These are phyloP conservation scores for Aspergillus terreus DNA, from an alignment of 2,329 filamentous ascomycete genomes.

Conservation along the genomic window DNA sequence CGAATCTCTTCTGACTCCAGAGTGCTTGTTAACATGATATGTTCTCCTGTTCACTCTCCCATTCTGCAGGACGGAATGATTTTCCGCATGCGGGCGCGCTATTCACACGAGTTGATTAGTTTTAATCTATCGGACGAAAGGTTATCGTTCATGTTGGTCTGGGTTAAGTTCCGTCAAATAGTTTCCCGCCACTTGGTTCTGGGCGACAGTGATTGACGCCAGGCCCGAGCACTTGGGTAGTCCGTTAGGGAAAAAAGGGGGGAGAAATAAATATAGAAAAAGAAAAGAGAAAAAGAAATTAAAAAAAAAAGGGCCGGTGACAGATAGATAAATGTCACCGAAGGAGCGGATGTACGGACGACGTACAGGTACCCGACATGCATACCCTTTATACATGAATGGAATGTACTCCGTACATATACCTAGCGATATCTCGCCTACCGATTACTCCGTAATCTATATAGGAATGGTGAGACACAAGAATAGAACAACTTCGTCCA, in stretches of 20 bases:
- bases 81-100: not conserved
- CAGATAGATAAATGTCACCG: not conserved
- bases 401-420: not conserved
- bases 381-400: not conserved
- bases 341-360: not conserved
- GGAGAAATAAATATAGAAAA: not conserved
- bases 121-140: constrained; percentile 3
- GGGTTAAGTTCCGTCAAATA: not conserved
- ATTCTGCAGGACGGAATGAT: not conserved
- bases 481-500: not conserved
- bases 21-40: no score
- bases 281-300: not conserved
- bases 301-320: not conserved
- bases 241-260: not conserved
- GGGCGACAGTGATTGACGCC: not conserved
- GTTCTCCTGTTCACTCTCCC: not conserved
- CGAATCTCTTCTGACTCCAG: no score
- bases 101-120: not conserved
- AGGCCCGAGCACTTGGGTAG: constrained; percentile 4
- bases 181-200: not conserved
- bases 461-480: not conserved
- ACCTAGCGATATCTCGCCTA: not conserved
- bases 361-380: not conserved
- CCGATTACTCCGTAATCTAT: no score
- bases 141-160: constrained; percentile 1